phyloP scores from a whole-genome alignment of 2,329 filamentous ascomycete species.

The Paradendryphiella salina region DNA sequence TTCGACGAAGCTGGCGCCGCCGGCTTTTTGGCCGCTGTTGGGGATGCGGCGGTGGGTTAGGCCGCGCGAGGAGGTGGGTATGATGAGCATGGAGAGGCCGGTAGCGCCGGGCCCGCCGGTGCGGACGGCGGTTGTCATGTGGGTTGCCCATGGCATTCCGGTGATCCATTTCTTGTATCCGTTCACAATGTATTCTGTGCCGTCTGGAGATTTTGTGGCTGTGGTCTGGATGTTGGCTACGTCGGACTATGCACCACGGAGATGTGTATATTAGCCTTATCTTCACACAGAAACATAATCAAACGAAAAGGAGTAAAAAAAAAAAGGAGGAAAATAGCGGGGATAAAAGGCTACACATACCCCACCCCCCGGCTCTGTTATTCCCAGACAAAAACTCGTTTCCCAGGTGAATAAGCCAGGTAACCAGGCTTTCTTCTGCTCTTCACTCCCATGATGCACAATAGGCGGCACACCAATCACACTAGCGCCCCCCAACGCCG shows the following conservation, averaged over 20 bases:
- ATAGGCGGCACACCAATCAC: conserved; percentile 67
- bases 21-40: conserved; percentile 69
- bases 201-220: conserved; percentile 72
- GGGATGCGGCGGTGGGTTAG: conserved; percentile 59
- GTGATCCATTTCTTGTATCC: conserved; percentile 72
- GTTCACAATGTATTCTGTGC: conserved; percentile 70
- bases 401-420: conserved; percentile 62
- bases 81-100: conserved; percentile 63
- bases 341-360: conserved; percentile 15
- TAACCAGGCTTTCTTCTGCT: conserved; percentile 63
- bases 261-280: conserved; percentile 6
- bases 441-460: conserved; percentile 63
- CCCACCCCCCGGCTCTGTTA: conserved; percentile 64
- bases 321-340: neutral
- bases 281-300: no score
- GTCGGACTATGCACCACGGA: conserved; percentile 52
- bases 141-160: conserved; percentile 62
- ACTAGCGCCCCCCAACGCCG: conserved; percentile 62
- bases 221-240: conserved; percentile 66
- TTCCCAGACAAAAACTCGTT: conserved; percentile 65
- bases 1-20: conserved; percentile 61
- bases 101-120: conserved; percentile 59
- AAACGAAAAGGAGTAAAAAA: no score
- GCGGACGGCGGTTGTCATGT: conserved; percentile 64
- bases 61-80: conserved; percentile 57